phyloP scores from a whole-genome alignment of 305 asterid species.

The Fraxinus nigra region DNA sequence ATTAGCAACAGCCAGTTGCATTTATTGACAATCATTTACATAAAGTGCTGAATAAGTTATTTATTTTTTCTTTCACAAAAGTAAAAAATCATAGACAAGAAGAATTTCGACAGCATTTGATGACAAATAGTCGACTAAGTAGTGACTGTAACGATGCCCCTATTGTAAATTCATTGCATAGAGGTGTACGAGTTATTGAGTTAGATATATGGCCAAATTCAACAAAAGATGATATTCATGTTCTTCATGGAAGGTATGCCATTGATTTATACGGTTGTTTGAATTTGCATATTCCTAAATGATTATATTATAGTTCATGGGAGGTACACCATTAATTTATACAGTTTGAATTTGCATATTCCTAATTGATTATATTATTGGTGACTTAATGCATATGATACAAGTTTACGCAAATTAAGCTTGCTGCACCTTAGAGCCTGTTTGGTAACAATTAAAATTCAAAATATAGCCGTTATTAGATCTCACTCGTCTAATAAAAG shows the following conservation, averaged over 20 bases:
- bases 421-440: background rate
- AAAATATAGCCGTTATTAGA: too few relatives aligned
- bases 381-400: conserved; percentile 17
- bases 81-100: background rate
- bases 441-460: too few relatives aligned
- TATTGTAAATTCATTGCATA: conserved; percentile 64
- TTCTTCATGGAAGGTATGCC: conserved; percentile 88
- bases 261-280: background rate
- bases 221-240: conserved; percentile 61
- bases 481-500: too few relatives aligned
- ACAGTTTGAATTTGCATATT: too few relatives aligned
- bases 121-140: conserved; percentile 28
- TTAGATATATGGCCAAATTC: conserved; percentile 97
- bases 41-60: background rate
- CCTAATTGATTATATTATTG: background rate
- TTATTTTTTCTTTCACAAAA: background rate
- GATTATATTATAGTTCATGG: too few relatives aligned
- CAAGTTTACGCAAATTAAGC: background rate
- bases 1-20: background rate
- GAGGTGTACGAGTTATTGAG: conserved; percentile 93
- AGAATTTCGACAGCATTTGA: background rate
- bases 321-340: too few relatives aligned
- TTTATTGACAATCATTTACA: background rate
- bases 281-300: background rate
- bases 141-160: conserved; percentile 95